These are phyloP conservation scores for Calamus simplicifolius DNA, from an alignment of 176 grass and related monocot genomes.

Conservation along the genomic window DNA sequence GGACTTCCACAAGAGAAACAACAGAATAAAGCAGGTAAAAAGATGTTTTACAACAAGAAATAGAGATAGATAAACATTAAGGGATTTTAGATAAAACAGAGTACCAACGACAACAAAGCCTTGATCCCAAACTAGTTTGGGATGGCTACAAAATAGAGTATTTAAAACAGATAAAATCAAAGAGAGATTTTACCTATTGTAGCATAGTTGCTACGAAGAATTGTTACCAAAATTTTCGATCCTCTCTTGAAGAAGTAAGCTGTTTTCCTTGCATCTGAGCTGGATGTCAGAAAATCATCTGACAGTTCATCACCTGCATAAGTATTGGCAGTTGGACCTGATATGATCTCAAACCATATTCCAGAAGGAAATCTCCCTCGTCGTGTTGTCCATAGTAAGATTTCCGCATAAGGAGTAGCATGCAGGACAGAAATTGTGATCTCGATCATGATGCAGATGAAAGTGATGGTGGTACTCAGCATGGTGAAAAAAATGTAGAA, in stretches of 20 bases:
- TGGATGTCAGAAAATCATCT: constrained; percentile 1
- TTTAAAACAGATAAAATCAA: not conserved
- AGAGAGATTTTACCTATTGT: constrained; percentile 48
- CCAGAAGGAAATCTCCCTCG: constrained; percentile 77
- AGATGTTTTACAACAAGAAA: no score
- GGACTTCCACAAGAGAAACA: no score
- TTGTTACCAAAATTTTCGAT: constrained; percentile 41
- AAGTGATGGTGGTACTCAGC: constrained; percentile 52
- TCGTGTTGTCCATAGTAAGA: constrained; percentile 45
- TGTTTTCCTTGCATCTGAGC: constrained; percentile 17
- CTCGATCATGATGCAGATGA: constrained; percentile 50
- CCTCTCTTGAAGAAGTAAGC: constrained; percentile 9
- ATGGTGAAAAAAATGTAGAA: constrained; percentile 96
- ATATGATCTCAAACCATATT: constrained; percentile 50
- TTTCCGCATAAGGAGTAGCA: constrained; percentile 59
- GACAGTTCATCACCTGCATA: constrained; percentile 9
- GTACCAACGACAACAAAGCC: no score
- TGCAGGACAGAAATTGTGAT: constrained; percentile 53
- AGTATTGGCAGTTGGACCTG: constrained; percentile 16
- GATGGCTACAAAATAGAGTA: no score
- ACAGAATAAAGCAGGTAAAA: no score
- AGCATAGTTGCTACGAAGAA: constrained; percentile 55
- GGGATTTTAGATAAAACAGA: no score
- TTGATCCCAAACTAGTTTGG: no score
- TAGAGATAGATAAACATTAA: no score